A percentile compares a stretch with the other conserved stretches of the same genome.
phyloP scores from a whole-genome alignment of 2,329 filamentous ascomycete genomes.

The Cordyceps pruinosa region DNA sequence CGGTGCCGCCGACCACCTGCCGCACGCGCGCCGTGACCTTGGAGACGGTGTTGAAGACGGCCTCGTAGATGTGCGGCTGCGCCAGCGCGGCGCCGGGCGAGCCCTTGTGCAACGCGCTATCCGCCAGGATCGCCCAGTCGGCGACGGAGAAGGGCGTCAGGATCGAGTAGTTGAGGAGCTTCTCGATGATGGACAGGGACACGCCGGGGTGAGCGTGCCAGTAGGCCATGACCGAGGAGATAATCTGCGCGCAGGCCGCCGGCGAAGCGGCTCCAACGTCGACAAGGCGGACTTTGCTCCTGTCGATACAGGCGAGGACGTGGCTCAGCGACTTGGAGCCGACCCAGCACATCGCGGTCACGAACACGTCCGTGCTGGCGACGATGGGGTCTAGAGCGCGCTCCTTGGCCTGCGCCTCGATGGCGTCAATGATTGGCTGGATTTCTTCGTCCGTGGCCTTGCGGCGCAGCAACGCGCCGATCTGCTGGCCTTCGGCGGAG shows the following conservation, averaged over 20 bases:
- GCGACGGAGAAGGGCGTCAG: slow-evolving; percentile 78
- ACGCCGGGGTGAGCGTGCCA: slow-evolving; percentile 91
- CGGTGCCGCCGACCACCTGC: slow-evolving; percentile 63
- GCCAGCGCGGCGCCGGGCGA: slow-evolving; percentile 60
- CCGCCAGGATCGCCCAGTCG: slow-evolving; percentile 75
- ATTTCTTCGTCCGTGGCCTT: slow-evolving; percentile 84
- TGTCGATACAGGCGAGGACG: slow-evolving; percentile 90
- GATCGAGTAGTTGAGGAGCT: slow-evolving; percentile 95
- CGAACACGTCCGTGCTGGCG: slow-evolving; percentile 85
- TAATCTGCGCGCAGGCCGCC: slow-evolving; percentile 76
- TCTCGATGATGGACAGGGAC: slow-evolving; percentile 88
- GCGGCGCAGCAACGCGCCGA: slow-evolving; percentile 70
- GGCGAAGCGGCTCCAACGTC: slow-evolving; percentile 70
- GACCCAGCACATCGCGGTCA: slow-evolving; percentile 87
- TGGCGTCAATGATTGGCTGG: slow-evolving; percentile 70
- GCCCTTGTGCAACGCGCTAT: slow-evolving; percentile 39
- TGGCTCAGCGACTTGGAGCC: slow-evolving; percentile 95
- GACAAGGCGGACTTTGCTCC: slow-evolving; percentile 82
- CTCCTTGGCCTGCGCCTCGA: slow-evolving; percentile 70
- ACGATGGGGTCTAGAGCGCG: slow-evolving; percentile 71
- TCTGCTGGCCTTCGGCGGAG: slow-evolving; percentile 72
- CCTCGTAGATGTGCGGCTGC: slow-evolving; percentile 75
- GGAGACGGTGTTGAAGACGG: slow-evolving; percentile 78
- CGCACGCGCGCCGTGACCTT: slow-evolving; percentile 85
- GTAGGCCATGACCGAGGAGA: slow-evolving; percentile 83